Evolutionary conservation across 2,329 filamentous ascomycete genomes (phyloP).

Genomic region (Didymosphaeria variabile): DNA sequence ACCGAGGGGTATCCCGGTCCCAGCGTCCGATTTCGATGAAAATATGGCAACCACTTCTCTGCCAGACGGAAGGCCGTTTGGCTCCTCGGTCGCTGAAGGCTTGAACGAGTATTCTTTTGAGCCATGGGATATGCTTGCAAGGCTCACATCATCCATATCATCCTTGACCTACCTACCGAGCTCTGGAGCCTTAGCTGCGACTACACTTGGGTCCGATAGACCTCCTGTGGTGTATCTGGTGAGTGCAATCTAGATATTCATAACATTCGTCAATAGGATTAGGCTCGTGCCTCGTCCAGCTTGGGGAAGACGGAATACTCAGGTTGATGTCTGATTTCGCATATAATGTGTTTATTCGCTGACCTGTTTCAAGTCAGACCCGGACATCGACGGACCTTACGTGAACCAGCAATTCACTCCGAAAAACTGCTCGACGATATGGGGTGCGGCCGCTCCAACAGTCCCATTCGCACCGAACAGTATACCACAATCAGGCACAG

Average conservation of each 20-base stretch:
- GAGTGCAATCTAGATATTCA: background rate
- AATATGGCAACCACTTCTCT: slow-evolving; percentile 5
- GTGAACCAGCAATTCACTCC: slow-evolving; percentile 42
- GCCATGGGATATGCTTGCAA: slow-evolving; percentile 32
- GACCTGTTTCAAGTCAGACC: slow-evolving; percentile 29
- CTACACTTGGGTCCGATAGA: slow-evolving; percentile 40
- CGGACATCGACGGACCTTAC: slow-evolving; percentile 35
- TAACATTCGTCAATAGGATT: background rate
- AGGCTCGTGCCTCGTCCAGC: background rate
- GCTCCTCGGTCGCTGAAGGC: background rate
- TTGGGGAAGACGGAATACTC: background rate
- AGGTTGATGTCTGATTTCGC: background rate
- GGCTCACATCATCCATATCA: slow-evolving; percentile 40
- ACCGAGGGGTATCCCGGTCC: slow-evolving; percentile 11
- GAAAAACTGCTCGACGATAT: slow-evolving; percentile 36
- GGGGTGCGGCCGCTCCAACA: slow-evolving; percentile 36
- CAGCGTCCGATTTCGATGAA: slow-evolving; percentile 15
- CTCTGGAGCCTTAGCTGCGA: slow-evolving; percentile 40
- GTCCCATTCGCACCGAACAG: slow-evolving; percentile 24
- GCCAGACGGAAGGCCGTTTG: background rate
- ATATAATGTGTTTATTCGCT: background rate
- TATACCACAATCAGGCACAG: slow-evolving; percentile 31
- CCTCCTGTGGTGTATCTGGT: slow-evolving; percentile 27
- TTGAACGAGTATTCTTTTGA: slow-evolving; percentile 30
- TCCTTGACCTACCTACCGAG: slow-evolving; percentile 40